Evolutionary conservation across 176 grass and related monocot genomes (phyloP).

Genomic region (Oryza meridionalis): DNA sequence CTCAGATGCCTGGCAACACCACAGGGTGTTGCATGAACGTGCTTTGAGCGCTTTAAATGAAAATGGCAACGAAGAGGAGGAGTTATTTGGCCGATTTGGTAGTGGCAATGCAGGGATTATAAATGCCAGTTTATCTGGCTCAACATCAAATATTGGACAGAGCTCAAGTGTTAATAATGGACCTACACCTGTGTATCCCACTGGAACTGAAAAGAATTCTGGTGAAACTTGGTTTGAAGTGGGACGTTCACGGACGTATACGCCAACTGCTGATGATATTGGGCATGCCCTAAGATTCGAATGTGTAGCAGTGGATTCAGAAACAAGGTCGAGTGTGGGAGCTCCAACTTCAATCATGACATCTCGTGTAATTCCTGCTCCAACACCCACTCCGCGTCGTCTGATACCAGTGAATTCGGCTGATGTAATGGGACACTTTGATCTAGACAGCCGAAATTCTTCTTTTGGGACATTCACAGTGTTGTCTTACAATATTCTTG

Average conservation of each 20-base stretch:
- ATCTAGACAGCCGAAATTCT: constrained; percentile 56
- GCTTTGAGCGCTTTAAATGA: constrained; percentile 69
- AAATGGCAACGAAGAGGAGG: constrained; percentile 79
- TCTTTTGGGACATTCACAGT: constrained; percentile 80
- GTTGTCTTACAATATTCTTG: constrained; percentile 90
- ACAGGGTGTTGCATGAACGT: constrained; percentile 74
- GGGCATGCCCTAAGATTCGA: constrained; percentile 82
- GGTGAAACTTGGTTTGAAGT: constrained; percentile 87
- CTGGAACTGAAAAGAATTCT: constrained; percentile 54
- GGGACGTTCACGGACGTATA: constrained; percentile 67
- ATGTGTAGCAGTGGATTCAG: constrained; percentile 63
- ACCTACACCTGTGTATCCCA: constrained; percentile 49
- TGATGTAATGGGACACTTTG: constrained; percentile 54
- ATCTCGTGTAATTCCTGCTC: constrained; percentile 82
- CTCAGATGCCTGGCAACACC: constrained; percentile 82
- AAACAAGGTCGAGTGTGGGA: constrained; percentile 62
- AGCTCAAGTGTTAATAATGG: constrained; percentile 53
- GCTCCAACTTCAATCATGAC: constrained; percentile 62
- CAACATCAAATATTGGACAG: constrained; percentile 50
- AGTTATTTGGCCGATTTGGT: constrained; percentile 66
- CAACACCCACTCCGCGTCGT: constrained; percentile 70
- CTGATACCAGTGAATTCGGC: constrained; percentile 71
- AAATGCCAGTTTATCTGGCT: constrained; percentile 44
- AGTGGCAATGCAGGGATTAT: constrained; percentile 45
- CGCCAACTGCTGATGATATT: constrained; percentile 83